phyloP scores from a whole-genome alignment of 2,329 filamentous ascomycete genomes.

The Emmonsiellopsis sp. region DNA sequence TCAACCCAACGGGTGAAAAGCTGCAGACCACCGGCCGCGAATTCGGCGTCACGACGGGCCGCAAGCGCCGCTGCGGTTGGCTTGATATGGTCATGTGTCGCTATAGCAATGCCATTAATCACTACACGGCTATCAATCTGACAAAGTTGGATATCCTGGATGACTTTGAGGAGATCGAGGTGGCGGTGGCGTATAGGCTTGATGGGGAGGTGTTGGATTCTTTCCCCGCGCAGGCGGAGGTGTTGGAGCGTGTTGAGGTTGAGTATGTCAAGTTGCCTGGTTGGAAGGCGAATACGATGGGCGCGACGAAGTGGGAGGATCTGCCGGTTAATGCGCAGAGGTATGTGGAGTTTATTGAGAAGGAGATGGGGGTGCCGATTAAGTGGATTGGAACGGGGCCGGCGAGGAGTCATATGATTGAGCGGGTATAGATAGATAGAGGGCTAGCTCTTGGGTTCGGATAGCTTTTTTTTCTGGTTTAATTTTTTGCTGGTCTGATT shows the following conservation, averaged over 20 bases:
- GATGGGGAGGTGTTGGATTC: slow-evolving; percentile 42
- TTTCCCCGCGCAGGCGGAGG: slow-evolving; percentile 50
- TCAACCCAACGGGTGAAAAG: slow-evolving; percentile 48
- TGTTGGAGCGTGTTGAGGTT: slow-evolving; percentile 46
- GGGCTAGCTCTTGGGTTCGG: neutral
- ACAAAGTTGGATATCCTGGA: slow-evolving; percentile 59
- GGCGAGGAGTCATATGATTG: slow-evolving; percentile 53
- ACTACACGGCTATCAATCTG: slow-evolving; percentile 50
- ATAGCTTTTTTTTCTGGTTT: slow-evolving; percentile 1
- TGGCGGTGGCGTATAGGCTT: slow-evolving; percentile 49
- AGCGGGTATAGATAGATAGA: slow-evolving; percentile 20
- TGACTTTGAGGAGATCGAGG: slow-evolving; percentile 54
- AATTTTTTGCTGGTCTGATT: neutral
- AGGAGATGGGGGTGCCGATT: slow-evolving; percentile 45
- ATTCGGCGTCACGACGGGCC: slow-evolving; percentile 50
- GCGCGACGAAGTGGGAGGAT: slow-evolving; percentile 47
- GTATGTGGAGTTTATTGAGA: slow-evolving; percentile 55
- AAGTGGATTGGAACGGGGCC: slow-evolving; percentile 58
- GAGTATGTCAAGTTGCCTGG: slow-evolving; percentile 52
- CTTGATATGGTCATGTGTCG: slow-evolving; percentile 56
- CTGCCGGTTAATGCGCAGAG: slow-evolving; percentile 49
- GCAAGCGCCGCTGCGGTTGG: slow-evolving; percentile 56
- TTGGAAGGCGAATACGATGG: slow-evolving; percentile 54
- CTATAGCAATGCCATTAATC: slow-evolving; percentile 49
- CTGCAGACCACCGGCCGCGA: slow-evolving; percentile 49